Percentiles rank a stretch among this genome's conserved stretches.
phyloP scores from a whole-genome alignment of 1,284 basidiomycete genomes.

The Papiliotrema fonsecae region DNA sequence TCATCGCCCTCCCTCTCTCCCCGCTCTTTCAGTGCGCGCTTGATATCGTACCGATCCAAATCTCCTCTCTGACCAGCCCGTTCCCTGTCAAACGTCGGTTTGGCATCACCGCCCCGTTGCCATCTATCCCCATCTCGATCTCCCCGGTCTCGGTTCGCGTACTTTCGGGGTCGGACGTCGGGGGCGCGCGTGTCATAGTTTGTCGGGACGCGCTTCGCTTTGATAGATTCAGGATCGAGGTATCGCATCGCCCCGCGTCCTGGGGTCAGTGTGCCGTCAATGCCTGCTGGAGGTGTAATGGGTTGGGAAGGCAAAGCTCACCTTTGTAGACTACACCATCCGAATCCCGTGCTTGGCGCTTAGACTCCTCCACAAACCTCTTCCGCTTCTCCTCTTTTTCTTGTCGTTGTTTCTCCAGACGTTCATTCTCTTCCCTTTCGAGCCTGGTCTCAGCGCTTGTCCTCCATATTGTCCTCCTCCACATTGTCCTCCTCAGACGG shows the following conservation, averaged over 20 bases:
- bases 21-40: slow-evolving; percentile 9
- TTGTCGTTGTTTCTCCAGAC: slow-evolving; percentile 32
- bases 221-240: slow-evolving; percentile 41
- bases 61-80: no score
- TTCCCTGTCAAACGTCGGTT: no score
- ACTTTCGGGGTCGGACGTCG: slow-evolving; percentile 16
- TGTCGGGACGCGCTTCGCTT: slow-evolving; percentile 10
- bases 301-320: slow-evolving; percentile 9
- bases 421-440: slow-evolving; percentile 47
- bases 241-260: slow-evolving; percentile 47
- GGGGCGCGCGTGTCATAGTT: slow-evolving; percentile 29
- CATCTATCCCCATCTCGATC: neutral
- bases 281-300: neutral
- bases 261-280: slow-evolving; percentile 6
- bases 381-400: slow-evolving; percentile 33
- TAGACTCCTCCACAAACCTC: slow-evolving; percentile 29
- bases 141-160: slow-evolving; percentile 2
- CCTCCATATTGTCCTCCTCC: no score
- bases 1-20: slow-evolving; percentile 7
- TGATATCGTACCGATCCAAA: slow-evolving; percentile 30
- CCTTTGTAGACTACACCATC: slow-evolving; percentile 46
- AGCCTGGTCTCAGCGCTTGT: slow-evolving; percentile 18
- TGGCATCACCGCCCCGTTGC: no score
- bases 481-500: neutral
- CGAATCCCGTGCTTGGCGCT: slow-evolving; percentile 22